Evolutionary conservation across 495 filamentous ascomycete genomes (phyloP).

Genomic region (Neurospora intermedia): DNA sequence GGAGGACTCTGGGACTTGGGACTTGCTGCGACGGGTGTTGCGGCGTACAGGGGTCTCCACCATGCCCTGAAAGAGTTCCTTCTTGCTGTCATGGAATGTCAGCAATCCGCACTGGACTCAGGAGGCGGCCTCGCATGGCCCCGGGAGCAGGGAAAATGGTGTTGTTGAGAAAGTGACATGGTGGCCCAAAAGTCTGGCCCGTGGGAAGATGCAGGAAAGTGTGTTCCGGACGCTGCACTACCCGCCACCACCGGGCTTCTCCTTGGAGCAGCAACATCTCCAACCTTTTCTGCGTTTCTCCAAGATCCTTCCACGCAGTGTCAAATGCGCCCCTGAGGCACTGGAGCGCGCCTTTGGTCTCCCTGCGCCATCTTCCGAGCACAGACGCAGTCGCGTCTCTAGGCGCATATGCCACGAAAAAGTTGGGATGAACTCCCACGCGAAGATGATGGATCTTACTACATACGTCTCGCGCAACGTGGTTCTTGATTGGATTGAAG

Average conservation of each 20-base stretch:
- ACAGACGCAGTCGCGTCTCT: background rate
- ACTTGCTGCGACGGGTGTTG: slow-evolving; percentile 30
- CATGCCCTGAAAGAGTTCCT: slow-evolving; percentile 43
- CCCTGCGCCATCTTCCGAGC: background rate
- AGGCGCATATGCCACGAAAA: background rate
- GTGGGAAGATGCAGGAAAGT: background rate
- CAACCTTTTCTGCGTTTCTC: background rate
- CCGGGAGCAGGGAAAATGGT: background rate
- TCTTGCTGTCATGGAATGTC: slow-evolving; percentile 25
- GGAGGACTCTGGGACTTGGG: slow-evolving; percentile 29
- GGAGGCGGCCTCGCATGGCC: background rate
- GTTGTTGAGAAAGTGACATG: background rate
- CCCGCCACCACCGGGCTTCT: background rate
- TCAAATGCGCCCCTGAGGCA: background rate
- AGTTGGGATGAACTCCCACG: background rate
- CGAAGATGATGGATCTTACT: background rate
- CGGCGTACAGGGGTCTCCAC: slow-evolving; percentile 33
- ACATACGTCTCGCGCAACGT: background rate
- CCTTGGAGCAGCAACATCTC: background rate
- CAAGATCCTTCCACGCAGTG: background rate
- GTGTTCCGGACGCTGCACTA: background rate
- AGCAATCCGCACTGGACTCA: background rate
- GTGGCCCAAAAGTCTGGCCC: background rate
- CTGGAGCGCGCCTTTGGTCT: background rate
- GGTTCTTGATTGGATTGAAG: background rate